A percentile compares a stretch with the other conserved stretches of the same genome.
phyloP scores from a whole-genome alignment of 2,329 filamentous ascomycete species.

The Coleophoma cylindrospora region DNA sequence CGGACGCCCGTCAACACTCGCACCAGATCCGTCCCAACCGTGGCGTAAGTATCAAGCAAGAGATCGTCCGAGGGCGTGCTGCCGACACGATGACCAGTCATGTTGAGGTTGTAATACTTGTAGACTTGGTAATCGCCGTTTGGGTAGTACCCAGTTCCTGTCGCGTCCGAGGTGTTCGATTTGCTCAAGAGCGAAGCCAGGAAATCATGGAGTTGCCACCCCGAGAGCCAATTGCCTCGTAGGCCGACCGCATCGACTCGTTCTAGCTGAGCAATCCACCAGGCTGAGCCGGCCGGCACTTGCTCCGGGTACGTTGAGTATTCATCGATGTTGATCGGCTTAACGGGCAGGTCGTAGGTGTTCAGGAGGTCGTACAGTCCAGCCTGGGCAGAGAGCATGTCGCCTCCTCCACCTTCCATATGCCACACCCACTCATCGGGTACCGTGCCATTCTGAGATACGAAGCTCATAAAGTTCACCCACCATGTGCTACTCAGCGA shows the following conservation, averaged over 20 bases:
- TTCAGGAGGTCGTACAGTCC: conserved; percentile 18
- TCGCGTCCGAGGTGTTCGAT: conserved; percentile 15
- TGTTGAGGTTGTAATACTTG: conserved; percentile 36
- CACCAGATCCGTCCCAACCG: conserved; percentile 24
- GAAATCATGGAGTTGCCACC: conserved; percentile 36
- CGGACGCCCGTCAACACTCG: conserved; percentile 31
- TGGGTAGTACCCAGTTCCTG: conserved; percentile 27
- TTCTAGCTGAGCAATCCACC: conserved; percentile 42
- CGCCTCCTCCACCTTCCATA: conserved; percentile 26
- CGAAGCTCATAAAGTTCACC: conserved; percentile 28
- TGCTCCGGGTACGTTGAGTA: conserved; percentile 37
- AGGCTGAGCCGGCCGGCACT: conserved; percentile 33
- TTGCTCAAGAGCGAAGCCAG: conserved; percentile 35
- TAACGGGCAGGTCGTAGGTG: conserved; percentile 25
- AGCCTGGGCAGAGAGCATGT: conserved; percentile 22
- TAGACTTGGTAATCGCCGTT: conserved; percentile 38
- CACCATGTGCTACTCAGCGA: conserved; percentile 30
- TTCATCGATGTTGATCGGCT: conserved; percentile 42
- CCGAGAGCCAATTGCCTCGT: conserved; percentile 39
- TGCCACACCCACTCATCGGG: conserved; percentile 40
- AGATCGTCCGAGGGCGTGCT: conserved; percentile 29
- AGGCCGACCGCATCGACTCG: conserved; percentile 35
- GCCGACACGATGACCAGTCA: conserved; percentile 32
- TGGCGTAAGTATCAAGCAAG: conserved; percentile 33
- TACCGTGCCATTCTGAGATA: conserved; percentile 30